Base-by-base conservation (phyloP, 2,329 filamentous ascomycete species). In the Arthroderma uncinatum region DNA sequence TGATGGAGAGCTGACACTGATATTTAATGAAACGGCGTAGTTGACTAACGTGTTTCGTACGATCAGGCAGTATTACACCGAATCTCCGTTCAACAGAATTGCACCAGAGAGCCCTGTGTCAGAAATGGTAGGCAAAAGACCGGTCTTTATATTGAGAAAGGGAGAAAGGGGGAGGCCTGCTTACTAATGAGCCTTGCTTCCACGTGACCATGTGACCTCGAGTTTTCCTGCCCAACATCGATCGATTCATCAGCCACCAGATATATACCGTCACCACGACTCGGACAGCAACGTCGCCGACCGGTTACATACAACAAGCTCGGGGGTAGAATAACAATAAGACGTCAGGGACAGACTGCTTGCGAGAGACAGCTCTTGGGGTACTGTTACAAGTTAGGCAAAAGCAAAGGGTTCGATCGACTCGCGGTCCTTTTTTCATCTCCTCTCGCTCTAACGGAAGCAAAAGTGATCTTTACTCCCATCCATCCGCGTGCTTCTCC, bases 321-420 rank as follows among this genome's bases (percentile, higher is more conserved):
- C 28, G 3, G 25, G 12, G 25, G 14, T 16, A 19, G n/a, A 16
- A n/a, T 33, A 16, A 50, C n/a, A 1, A n/a, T 33, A 33, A 8
- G 47, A 16, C 25, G 9, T n/a, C 33, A 19, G 47, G 16, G 28
- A 33, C 42, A 14, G 42, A 25, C 48, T 10, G 19, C 42, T 23
- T 19, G 8, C 9, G 30, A 34, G 30, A 53, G 25, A 37, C 16
- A 34, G 33, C 19, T 37, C 50, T 53, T 34, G 30, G 33, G 52
- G 33, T 25, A 19, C 40, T 30, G 23, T 16, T 28, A 12, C 33
- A 19, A 48, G 19, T 50, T 16, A 42, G n/a, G 37, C 57, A 60
- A 54, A 34, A 55, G 59, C 65, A 63, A 71, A 70, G 68, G 68
- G 69, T 71, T 71, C 64, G 68, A 65, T 63, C 64, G 57, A 61